Evolutionary conservation across 768 basidiomycete species (phyloP).

Genomic region (Solioccasus polychromus): DNA sequence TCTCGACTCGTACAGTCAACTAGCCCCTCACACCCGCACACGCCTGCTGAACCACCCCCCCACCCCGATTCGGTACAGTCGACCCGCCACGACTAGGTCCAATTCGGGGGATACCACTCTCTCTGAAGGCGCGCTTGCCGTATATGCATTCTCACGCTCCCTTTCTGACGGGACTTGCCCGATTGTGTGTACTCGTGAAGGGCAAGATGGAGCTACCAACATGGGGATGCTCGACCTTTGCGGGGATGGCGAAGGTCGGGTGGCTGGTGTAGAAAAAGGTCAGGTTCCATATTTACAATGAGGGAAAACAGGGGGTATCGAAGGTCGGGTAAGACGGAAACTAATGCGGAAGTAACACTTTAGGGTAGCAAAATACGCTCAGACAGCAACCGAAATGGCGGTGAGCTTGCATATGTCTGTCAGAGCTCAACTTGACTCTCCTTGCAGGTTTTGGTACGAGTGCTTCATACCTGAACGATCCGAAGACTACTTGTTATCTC

Average conservation of each 20-base stretch:
- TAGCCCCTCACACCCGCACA: constrained; percentile 47
- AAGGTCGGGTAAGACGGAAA: constrained; percentile 76
- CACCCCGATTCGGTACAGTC: constrained; percentile 60
- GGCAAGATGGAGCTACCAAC: constrained; percentile 88
- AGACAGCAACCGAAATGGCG: no score
- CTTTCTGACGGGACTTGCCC: constrained; percentile 41
- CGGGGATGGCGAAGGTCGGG: constrained; percentile 34
- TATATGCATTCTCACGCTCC: constrained; percentile 80
- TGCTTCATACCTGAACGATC: no score
- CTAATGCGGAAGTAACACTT: constrained; percentile 65
- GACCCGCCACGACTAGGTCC: constrained; percentile 71
- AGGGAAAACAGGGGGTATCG: constrained; percentile 68
- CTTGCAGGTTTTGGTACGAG: no score
- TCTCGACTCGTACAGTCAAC: background rate
- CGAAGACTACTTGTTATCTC: no score
- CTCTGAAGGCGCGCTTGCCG: constrained; percentile 24
- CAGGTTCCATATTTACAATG: constrained; percentile 80
- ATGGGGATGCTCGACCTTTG: constrained; percentile 81
- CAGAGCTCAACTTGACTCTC: no score
- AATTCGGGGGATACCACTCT: constrained; percentile 48
- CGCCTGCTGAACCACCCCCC: constrained; percentile 42
- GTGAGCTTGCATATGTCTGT: no score
- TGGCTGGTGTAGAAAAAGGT: constrained; percentile 51
- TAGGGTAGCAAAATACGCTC: no score
- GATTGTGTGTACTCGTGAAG: constrained; percentile 52